Evolutionary conservation across 2,329 filamentous ascomycete genomes (phyloP), one percentile per base, ranked within the genome.

Genomic region (Aspergillus sp.): DNA sequence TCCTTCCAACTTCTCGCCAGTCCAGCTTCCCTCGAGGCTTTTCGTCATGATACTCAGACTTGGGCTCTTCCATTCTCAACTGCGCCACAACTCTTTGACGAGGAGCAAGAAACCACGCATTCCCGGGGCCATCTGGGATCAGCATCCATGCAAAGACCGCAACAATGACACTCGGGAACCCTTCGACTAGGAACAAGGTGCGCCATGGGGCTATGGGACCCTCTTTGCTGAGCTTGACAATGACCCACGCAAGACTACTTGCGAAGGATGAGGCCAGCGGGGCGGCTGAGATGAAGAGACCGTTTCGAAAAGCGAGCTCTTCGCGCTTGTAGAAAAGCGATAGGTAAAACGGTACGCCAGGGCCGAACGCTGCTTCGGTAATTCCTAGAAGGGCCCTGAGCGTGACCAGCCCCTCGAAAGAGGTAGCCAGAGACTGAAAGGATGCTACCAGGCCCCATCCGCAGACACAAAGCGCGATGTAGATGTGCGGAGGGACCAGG

Each of bases 231-330:
- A 90, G 63, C 61, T 83, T 84, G 47, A 91, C 81, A 56, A 96
- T 93, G 19, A 85, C 65, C 85, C 87, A 79, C 7, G 91, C 90
- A 3, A 96, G 77, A 8, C 82, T 86, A 36, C 89, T 89, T 0
- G 91, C 91, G 58, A 94, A 86, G 2, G 79, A 82, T 8, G 81
- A 81, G 32, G 82, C 82, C 32, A 85, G 66, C 0, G 82, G 82
- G 6, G 82, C 82, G 0, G 83, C 92, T 1, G 89, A 91, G 49
- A 96, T 86, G 71, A 96, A 95, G 1, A 95, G 80, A 19, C 90
- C 92, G 0, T 89, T 94, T 35, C 92, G 79, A 55, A 94, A 87
- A 0, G 92, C 93, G 32, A 96, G 76, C 69, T 97, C 93, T 44
- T 83, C 74, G 6, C 82, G 73, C 13, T 76, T 77, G 65, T 82